Conservation (phyloP, 495 filamentous ascomycete species). For the Daldinia loculata region DNA sequence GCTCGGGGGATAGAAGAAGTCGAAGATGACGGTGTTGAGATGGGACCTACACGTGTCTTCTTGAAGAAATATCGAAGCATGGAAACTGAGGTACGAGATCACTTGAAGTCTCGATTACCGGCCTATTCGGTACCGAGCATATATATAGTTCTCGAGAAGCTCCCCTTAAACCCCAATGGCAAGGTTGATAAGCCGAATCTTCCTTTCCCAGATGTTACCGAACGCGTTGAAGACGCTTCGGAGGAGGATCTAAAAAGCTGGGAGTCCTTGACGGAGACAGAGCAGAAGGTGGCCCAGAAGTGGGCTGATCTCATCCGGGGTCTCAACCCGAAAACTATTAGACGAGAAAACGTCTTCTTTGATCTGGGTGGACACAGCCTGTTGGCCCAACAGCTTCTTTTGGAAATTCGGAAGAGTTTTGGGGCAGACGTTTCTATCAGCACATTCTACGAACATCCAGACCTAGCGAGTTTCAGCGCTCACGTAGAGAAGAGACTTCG, state of each 20-base stretch:
- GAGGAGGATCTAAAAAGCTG: constrained; percentile 75
- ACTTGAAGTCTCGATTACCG: constrained; percentile 79
- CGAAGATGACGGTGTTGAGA: constrained; percentile 56
- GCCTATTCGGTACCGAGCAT: constrained; percentile 81
- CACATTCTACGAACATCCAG: constrained; percentile 78
- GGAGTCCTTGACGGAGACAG: constrained; percentile 61
- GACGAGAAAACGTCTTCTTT: constrained; percentile 78
- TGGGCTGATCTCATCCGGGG: constrained; percentile 62
- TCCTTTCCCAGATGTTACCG: constrained; percentile 84
- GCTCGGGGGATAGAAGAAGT: constrained; percentile 61
- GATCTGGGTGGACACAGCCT: constrained; percentile 89
- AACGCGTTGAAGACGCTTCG: constrained; percentile 61
- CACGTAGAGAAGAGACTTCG: constrained; percentile 67
- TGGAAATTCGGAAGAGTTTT: constrained; percentile 68
- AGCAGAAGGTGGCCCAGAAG: constrained; percentile 47
- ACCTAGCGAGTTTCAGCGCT: constrained; percentile 73
- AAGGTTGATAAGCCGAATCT: constrained; percentile 92
- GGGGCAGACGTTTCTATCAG: constrained; percentile 77
- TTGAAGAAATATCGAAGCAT: constrained; percentile 72
- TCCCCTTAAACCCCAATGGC: constrained; percentile 93
- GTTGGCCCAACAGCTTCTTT: constrained; percentile 83
- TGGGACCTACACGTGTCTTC: constrained; percentile 54
- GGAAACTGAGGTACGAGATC: constrained; percentile 75
- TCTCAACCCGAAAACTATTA: constrained; percentile 67
- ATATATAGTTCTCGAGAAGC: constrained; percentile 78